Percentiles rank a stretch among this genome's conserved stretches.
These are phyloP conservation scores for Penicillium brevicompactum DNA, from an alignment of 2,329 filamentous ascomycete genomes.

Conservation along the genomic window DNA sequence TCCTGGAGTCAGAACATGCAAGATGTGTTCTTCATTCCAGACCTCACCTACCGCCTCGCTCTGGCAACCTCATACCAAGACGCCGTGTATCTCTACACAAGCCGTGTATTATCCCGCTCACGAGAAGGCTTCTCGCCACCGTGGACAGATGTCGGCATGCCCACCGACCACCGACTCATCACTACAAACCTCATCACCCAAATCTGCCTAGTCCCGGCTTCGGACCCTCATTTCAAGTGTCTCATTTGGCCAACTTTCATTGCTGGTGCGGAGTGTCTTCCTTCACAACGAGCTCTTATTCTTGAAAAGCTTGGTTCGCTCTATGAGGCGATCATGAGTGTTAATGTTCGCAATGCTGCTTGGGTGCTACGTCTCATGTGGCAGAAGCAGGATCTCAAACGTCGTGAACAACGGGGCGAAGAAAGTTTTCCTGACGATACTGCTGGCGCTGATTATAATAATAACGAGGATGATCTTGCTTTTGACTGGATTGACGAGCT, in stretches of 20 bases:
- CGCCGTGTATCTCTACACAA: constrained; percentile 44
- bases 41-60: constrained; percentile 51
- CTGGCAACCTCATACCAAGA: constrained; percentile 47
- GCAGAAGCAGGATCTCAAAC: constrained; percentile 40
- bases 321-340: constrained; percentile 39
- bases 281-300: constrained; percentile 35
- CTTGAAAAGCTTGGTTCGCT: constrained; percentile 36
- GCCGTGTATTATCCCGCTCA: constrained; percentile 38
- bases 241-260: constrained; percentile 49
- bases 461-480: constrained; percentile 31
- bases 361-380: constrained; percentile 45
- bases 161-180: constrained; percentile 31
- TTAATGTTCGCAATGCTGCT: constrained; percentile 44
- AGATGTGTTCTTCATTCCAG: constrained; percentile 47
- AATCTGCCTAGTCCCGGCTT: constrained; percentile 37
- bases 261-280: constrained; percentile 43
- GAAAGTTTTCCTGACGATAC: not conserved
- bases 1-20: constrained; percentile 43
- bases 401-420: constrained; percentile 12
- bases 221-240: constrained; percentile 46
- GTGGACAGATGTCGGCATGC: constrained; percentile 29
- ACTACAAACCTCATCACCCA: constrained; percentile 38
- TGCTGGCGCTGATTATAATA: constrained; percentile 8
- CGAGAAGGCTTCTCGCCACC: constrained; percentile 26
- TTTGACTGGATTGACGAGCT: constrained; percentile 46